Evolutionary conservation across 129 eudicot species (phyloP).

Genomic region (Helianthus annuus): HanXRQr2.0-SUNRISE NC_035438.2:40123785-40124284

Average conservation of each 20-base stretch:
- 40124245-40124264: constrained; percentile 34
- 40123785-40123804: constrained; percentile 38
- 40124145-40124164: constrained; percentile 37
- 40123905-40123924: constrained; percentile 36
- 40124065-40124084: constrained; percentile 42
- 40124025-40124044: constrained; percentile 37
- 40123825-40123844: constrained; percentile 29
- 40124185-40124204: constrained; percentile 42
- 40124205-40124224: constrained; percentile 35
- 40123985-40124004: constrained; percentile 39
- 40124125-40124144: constrained; percentile 41
- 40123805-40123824: constrained; percentile 29
- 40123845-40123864: constrained; percentile 28
- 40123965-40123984: constrained; percentile 40
- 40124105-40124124: constrained; percentile 24
- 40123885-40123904: constrained; percentile 21
- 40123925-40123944: constrained; percentile 30
- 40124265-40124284: constrained; percentile 39
- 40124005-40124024: constrained; percentile 34
- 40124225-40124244: constrained; percentile 35
- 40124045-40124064: constrained; percentile 29
- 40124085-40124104: constrained; percentile 37
- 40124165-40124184: constrained; percentile 41
- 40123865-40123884: constrained; percentile 30
- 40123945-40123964: constrained; percentile 38